phyloP scores from a whole-genome alignment of 495 filamentous ascomycete species.

The Xylona heveae region DNA sequence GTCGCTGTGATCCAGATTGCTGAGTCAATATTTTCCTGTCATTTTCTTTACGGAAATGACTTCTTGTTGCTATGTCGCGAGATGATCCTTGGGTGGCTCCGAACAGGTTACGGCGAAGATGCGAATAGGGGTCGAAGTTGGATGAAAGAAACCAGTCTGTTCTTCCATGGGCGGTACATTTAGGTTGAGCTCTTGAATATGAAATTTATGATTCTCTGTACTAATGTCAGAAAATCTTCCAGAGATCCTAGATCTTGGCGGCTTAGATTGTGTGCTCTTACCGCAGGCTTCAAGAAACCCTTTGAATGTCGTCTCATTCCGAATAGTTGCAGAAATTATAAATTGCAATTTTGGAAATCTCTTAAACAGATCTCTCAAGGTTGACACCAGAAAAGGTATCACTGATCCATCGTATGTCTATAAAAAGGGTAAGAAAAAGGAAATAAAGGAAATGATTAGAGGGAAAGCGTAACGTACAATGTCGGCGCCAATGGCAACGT shows the following conservation, averaged over 20 bases:
- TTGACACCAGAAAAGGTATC: constrained; percentile 33
- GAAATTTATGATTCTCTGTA: constrained; percentile 18
- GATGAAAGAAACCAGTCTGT: constrained; percentile 37
- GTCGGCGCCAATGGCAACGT: constrained; percentile 21
- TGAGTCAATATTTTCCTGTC: too few relatives aligned
- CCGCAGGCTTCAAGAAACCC: constrained; percentile 33
- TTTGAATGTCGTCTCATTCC: constrained; percentile 40
- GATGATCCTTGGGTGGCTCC: too few relatives aligned
- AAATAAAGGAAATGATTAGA: neutral
- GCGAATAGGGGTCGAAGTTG: constrained; percentile 26
- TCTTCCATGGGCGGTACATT: constrained; percentile 19
- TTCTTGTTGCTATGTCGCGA: too few relatives aligned
- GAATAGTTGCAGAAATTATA: constrained; percentile 36
- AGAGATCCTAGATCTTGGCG: neutral
- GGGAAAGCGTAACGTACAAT: constrained; percentile 21
- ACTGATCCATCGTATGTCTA: constrained; percentile 44
- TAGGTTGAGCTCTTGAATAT: constrained; percentile 21
- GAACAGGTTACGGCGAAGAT: constrained; percentile 14
- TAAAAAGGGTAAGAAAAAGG: neutral
- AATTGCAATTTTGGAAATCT: constrained; percentile 24
- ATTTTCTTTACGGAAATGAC: too few relatives aligned
- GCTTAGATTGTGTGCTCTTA: constrained; percentile 13
- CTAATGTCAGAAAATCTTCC: neutral
- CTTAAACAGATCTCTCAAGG: constrained; percentile 31
- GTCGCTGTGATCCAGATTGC: too few relatives aligned